Evolutionary conservation across 1,284 basidiomycete species (phyloP).

Genomic region (Apiotrichum laibachii): DNA sequence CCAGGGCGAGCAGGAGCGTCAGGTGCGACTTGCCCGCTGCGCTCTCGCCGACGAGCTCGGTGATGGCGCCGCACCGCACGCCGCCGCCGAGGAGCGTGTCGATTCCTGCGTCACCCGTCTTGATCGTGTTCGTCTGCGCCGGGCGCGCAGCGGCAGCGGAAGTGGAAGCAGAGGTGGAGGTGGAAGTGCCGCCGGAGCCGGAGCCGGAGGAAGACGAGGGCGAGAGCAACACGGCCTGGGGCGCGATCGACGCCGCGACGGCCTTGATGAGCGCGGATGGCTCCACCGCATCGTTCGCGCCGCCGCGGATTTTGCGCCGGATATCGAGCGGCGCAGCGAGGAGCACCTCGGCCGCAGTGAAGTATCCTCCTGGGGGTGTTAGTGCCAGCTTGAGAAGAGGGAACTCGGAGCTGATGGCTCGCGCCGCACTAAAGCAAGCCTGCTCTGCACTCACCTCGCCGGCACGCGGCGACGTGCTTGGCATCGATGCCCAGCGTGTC

Average conservation of each 20-base stretch:
- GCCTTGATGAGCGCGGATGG: conserved; percentile 25
- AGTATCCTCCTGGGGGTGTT: conserved; percentile 29
- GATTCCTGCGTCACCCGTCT: conserved; percentile 64
- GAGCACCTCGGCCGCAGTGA: conserved; percentile 44
- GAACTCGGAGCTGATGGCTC: not conserved
- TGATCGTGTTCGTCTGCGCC: not conserved
- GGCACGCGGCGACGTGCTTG: conserved; percentile 29
- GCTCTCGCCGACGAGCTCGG: conserved; percentile 84
- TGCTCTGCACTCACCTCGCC: conserved; percentile 28
- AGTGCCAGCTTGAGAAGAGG: not conserved
- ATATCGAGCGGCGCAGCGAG: conserved; percentile 38
- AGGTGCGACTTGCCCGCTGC: conserved; percentile 85
- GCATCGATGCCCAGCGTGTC: conserved; percentile 32
- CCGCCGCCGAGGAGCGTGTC: conserved; percentile 71
- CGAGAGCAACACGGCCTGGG: too few relatives aligned
- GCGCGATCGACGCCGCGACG: conserved; percentile 27
- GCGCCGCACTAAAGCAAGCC: not conserved
- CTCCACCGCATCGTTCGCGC: conserved; percentile 10
- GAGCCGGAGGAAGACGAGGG: too few relatives aligned
- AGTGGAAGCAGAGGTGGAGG: too few relatives aligned
- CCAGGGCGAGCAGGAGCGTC: conserved; percentile 70
- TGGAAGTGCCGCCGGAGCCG: too few relatives aligned
- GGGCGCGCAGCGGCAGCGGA: conserved; percentile 3
- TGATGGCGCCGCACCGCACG: conserved; percentile 69
- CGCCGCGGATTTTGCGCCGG: conserved; percentile 31